phyloP scores from a whole-genome alignment of 495 filamentous ascomycete species.

The Aspergillus bertholletiae region DNA sequence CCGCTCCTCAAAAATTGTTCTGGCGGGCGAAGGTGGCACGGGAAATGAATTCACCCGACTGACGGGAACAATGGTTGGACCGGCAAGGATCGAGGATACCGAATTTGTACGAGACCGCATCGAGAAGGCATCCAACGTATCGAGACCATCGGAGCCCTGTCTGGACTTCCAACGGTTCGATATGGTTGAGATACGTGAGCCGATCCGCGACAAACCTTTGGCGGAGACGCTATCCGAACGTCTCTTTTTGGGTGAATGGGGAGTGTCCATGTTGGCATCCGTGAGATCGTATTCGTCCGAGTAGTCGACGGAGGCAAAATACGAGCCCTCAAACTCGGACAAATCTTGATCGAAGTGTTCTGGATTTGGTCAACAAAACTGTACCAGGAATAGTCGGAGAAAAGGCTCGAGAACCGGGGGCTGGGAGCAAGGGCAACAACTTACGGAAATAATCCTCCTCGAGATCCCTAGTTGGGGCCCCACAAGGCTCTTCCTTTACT shows the following conservation, averaged over 20 bases:
- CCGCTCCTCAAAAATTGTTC: conserved; percentile 62
- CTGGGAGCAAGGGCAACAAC: conserved; percentile 19
- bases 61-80: conserved; percentile 44
- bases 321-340: conserved; percentile 30
- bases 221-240: conserved; percentile 63
- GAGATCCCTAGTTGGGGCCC: conserved; percentile 37
- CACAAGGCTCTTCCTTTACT: conserved; percentile 50
- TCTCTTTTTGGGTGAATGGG: conserved; percentile 53
- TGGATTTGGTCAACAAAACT: conserved; percentile 13
- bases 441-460: conserved; percentile 47
- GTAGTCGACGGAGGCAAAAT: conserved; percentile 28
- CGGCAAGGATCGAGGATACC: conserved; percentile 67
- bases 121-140: conserved; percentile 36
- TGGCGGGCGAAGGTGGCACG: conserved; percentile 62
- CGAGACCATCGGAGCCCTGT: conserved; percentile 44
- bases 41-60: conserved; percentile 50
- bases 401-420: conserved; percentile 3
- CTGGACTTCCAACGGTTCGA: conserved; percentile 61
- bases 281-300: conserved; percentile 58
- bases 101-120: conserved; percentile 53
- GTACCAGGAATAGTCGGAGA: conserved; percentile 3
- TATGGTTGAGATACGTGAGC: conserved; percentile 69
- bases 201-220: conserved; percentile 62
- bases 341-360: conserved; percentile 38
- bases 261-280: conserved; percentile 58